These are phyloP conservation scores for Zea luxurians DNA, from an alignment of 176 grass and related monocot species.

Conservation along the genomic window DNA sequence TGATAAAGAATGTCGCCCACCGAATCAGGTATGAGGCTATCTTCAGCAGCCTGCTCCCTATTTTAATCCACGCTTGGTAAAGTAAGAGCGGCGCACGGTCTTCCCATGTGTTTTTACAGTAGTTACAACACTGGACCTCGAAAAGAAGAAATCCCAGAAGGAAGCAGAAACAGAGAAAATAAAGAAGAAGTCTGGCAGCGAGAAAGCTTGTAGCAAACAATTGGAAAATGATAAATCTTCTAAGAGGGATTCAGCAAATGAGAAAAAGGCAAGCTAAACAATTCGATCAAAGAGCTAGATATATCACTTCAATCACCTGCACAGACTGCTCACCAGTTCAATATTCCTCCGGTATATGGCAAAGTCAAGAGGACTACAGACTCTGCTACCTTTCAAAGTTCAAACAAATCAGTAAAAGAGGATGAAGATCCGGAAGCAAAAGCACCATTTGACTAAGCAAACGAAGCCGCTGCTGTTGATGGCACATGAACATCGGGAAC, in stretches of 20 bases:
- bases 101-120: slow-evolving; percentile 45
- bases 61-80: no score
- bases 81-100: no score
- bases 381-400: no score
- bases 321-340: slow-evolving; percentile 23
- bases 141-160: slow-evolving; percentile 71
- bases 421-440: no score
- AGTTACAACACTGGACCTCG: slow-evolving; percentile 64
- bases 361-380: no score
- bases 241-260: slow-evolving; percentile 39
- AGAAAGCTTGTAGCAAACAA: slow-evolving; percentile 40
- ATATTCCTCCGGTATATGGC: no score
- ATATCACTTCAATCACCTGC: slow-evolving; percentile 33
- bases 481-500: no score
- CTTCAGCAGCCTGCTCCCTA: no score
- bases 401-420: no score
- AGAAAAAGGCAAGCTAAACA: slow-evolving; percentile 41
- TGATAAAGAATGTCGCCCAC: not conserved
- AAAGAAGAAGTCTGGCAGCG: slow-evolving; percentile 25
- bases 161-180: slow-evolving; percentile 57
- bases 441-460: no score
- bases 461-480: no score
- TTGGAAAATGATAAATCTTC: slow-evolving; percentile 54
- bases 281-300: slow-evolving; percentile 51
- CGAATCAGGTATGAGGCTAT: no score